Evolutionary conservation across 345 rosid species (phyloP).

Genomic region (Heritiera littoralis): DNA sequence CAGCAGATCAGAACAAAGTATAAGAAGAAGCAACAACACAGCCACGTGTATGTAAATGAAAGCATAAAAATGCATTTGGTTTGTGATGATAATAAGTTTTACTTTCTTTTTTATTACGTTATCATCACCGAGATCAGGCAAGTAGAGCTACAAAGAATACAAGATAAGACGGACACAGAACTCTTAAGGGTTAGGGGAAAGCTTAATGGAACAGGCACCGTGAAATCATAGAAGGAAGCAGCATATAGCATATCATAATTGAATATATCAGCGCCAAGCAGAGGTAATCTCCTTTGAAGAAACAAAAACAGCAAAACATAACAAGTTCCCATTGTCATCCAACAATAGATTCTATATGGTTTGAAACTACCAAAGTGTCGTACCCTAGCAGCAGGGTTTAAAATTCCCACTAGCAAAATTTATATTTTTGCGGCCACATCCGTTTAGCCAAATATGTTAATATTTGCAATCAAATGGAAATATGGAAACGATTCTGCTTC

Average conservation of each 20-base stretch:
- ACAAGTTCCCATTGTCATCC: neutral
- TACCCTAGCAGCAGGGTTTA: neutral
- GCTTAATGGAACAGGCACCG: neutral
- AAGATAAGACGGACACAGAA: neutral
- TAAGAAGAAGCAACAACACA: neutral
- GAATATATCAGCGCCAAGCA: neutral
- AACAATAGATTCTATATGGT: neutral
- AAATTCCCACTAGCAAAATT: neutral
- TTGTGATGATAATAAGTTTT: neutral
- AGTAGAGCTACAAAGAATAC: neutral
- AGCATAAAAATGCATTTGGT: neutral
- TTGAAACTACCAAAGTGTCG: neutral
- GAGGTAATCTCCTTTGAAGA: neutral
- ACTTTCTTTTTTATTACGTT: neutral
- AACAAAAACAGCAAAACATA: neutral
- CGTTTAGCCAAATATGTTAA: neutral
- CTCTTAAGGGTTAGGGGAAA: neutral
- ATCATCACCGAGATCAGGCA: neutral
- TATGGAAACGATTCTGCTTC: neutral
- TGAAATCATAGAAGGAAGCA: neutral
- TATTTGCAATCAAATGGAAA: neutral
- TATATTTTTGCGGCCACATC: neutral
- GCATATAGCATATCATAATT: neutral
- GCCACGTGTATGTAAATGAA: neutral
- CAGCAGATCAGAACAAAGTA: neutral